Base-by-base conservation (phyloP, 495 filamentous ascomycete species). In the Articulospora tetracladia region DNA sequence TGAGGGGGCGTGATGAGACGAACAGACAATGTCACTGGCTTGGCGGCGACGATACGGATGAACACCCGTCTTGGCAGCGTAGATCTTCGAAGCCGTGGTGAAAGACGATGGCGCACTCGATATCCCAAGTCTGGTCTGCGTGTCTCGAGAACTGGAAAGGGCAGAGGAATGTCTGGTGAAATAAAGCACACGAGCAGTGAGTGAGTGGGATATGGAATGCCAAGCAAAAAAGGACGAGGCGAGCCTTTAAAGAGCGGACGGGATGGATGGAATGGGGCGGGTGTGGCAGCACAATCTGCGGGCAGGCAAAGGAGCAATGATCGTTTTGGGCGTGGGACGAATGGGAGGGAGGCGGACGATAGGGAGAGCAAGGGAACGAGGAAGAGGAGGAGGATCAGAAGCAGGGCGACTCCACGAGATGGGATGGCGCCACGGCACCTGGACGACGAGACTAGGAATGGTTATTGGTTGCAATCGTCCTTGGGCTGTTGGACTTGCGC, bases 11-110 rank as follows among this genome's bases (percentile, higher is more conserved):
- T 4, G n/a, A 15, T 26, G 34, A 30, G 23, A 22, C 28, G 11
- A 13, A 55, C 10, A 39, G 3, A 12, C 28, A 19, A 17, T 32
- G 24, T 20, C 24, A 32, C n/a, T n/a, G n/a, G 41, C 55, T 36
- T 49, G 27, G 15, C 30, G 30, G 26, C 41, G 20, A 30, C 20
- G 41, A 48, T 49, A 48, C 20, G 41, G 41, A 49, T 27, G 41
- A 49, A 27, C 55, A 17, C 25, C 55, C 46, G 44, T 48, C 55
- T 58, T 58, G 55, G 55, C 55, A 49, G 13, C 32, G 53, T 8
- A 36, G 73, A 57, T 34, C 67, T 66, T 53, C 73, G 72, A 73
- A 73, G 47, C 23, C 25, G 3, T 12, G 47, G 15, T 7, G 47
- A 47, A 44, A 12, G 39, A n/a, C n/a, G 39, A 44, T 17, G 8